Evolutionary conservation across 768 basidiomycete genomes (phyloP), one percentile per base, ranked within the genome.

Genomic region (Phlebiopsis gigantea): DNA sequence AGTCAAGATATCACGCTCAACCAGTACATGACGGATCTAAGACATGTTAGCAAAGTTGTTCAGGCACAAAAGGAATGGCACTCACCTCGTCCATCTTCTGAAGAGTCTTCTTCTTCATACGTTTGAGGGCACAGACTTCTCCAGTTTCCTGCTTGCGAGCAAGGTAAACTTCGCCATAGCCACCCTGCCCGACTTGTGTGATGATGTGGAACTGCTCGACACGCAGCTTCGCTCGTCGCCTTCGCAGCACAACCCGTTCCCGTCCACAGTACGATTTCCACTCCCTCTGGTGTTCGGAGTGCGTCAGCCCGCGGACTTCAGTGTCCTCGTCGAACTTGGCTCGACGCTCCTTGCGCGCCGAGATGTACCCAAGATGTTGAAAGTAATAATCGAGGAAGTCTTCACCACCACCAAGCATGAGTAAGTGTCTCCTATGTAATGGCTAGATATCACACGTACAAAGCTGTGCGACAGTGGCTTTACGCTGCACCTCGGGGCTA

Each of bases 381-480:
- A 99, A 99, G 75, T 99, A 99, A 69, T 99, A 98, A 72, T 98
- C 96, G 50, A 97, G 82, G 74, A 98, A 98, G 76, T 91, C 93
- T 95, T 62, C 30, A 55, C 17, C 45, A 55, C 49, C 28, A 51
- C 21, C 21, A 39, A 41, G 65, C 19, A 21, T 59, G 21, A 51
- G 53, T 58, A 14, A 17, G n/a, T 29, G 26, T 30, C 10, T 29
- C 21, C 4, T 14, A 31, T 19, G 56, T 57, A 14, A 19, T 22
- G 46, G 25, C 25, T 15, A 47, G 5, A 48, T 21, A n/a, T 42
- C 30, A 39, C 29, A 77, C 87, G 66, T 68, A 95, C 94, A 99
- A 46, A 99, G 83, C 68, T 99, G 97, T 19, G 95, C 94, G 9
- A 99, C 93, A 1, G 95, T 98, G 1, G 96, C 90, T 71, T 99